A percentile compares a stretch with the other conserved stretches of the same genome.
Evolutionary conservation across 2,329 filamentous ascomycete genomes (phyloP).

Genomic region (Alternaria arbusti): DNA sequence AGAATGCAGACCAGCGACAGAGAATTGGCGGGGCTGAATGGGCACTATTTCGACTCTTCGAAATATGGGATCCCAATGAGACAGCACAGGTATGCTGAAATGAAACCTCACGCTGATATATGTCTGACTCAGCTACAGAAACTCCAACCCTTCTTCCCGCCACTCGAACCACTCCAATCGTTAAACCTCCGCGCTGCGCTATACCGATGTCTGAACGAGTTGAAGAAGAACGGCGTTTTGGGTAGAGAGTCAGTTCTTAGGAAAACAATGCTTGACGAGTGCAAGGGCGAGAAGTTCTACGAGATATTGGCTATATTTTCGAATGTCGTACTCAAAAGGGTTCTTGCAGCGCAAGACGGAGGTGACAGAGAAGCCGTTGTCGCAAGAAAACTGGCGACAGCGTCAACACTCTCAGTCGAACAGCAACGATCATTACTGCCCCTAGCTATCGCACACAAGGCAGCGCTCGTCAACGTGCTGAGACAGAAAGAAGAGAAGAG

Average conservation of each 20-base stretch:
- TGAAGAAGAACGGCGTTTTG: constrained; percentile 86
- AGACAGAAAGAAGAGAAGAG: constrained; percentile 66
- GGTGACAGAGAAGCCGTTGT: constrained; percentile 38
- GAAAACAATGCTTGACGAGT: constrained; percentile 97
- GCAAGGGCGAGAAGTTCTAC: constrained; percentile 87
- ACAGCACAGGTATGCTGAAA: constrained; percentile 67
- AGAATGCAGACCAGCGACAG: constrained; percentile 79
- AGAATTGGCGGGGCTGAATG: constrained; percentile 86
- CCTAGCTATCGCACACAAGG: constrained; percentile 76
- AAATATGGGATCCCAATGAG: constrained; percentile 79
- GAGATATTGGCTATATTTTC: constrained; percentile 87
- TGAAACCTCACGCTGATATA: not conserved
- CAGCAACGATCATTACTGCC: constrained; percentile 60
- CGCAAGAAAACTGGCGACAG: constrained; percentile 59
- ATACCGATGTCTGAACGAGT: constrained; percentile 78
- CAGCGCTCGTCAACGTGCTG: constrained; percentile 66
- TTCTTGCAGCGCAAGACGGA: constrained; percentile 61
- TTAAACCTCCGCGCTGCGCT: constrained; percentile 86
- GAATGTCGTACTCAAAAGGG: constrained; percentile 77
- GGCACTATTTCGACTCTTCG: constrained; percentile 86
- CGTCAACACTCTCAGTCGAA: constrained; percentile 37
- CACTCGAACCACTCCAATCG: constrained; percentile 87
- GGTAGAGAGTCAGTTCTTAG: constrained; percentile 81
- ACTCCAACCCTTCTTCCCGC: constrained; percentile 88
- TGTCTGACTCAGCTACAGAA: constrained; percentile 62